Evolutionary conservation across 805 yeast species (phyloP), one percentile per base, ranked within the genome.

Genomic region (Debaryomyces tyrocola): DNA sequence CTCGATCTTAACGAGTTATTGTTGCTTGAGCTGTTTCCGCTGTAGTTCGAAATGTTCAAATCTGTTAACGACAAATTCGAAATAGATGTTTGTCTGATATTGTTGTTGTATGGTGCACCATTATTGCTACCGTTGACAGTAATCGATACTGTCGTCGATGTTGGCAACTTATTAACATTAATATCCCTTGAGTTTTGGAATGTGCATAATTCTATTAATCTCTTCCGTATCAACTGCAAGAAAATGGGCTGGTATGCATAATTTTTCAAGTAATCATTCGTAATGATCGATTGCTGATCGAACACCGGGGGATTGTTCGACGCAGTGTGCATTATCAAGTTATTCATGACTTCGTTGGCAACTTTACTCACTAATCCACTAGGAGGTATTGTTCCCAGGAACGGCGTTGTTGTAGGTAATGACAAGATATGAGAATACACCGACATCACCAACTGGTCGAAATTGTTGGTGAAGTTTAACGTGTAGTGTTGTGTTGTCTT

Each of bases 351-450:
- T 48, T 73, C 77, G 50, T 66, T 66, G 29, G 76, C 75, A n/a
- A 72, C 74, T 48, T 64, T 67, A 34, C 74, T 66, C 18, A 67
- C 76, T 41, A 73, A 57, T 1, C 78, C 78, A 56, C 73, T 69
- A 2, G 78, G 78, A 14, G 78, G 78, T 8, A 65, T 58, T 10
- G 51, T 40, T 2, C 78, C 78, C 59, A 64, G 64, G 42, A 73
- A 73, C 10, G 78, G 78, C 17, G 77, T 71, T 3, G 77, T 71
- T 17, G 78, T 73, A 36, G 78, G 78, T 37, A 69, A 64, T 29
- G 68, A 61, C 40, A 72, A 54, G 35, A 70, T 55, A 39, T 67
- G 62, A 24, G 62, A 57, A 54, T 72, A 73, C 8, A 66, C 48
- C 28, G 62, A 51, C 59, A 70, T 52, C 10, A 72, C 62, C 37